Evolutionary conservation across 345 rosid genomes (phyloP).

Genomic region (Lepidium africanum): DNA sequence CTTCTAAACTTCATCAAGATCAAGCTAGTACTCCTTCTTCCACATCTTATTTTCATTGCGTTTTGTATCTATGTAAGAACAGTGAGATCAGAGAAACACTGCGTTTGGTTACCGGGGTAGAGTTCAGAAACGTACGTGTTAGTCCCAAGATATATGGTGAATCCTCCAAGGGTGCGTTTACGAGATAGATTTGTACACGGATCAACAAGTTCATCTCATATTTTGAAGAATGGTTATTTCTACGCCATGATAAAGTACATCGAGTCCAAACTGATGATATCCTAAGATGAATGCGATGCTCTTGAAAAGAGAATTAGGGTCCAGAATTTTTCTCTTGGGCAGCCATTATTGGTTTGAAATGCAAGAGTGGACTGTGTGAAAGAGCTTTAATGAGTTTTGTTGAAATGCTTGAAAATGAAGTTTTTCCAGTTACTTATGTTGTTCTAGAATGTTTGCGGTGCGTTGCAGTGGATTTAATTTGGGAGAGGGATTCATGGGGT

Average conservation of each 20-base stretch:
- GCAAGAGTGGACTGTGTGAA: slow-evolving; percentile 43
- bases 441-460: slow-evolving; percentile 65
- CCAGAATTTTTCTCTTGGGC: slow-evolving; percentile 75
- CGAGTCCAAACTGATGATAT: slow-evolving; percentile 56
- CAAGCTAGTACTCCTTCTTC: neutral
- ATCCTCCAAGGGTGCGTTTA: slow-evolving; percentile 68
- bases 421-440: slow-evolving; percentile 61
- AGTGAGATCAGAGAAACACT: slow-evolving; percentile 54
- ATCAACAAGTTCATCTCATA: slow-evolving; percentile 67
- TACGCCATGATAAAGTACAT: slow-evolving; percentile 50
- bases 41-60: slow-evolving; percentile 37
- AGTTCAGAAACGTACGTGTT: slow-evolving; percentile 20
- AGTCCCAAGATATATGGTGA: slow-evolving; percentile 62
- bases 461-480: slow-evolving; percentile 39
- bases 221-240: slow-evolving; percentile 52
- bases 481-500: slow-evolving; percentile 73
- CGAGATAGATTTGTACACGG: slow-evolving; percentile 42
- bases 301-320: slow-evolving; percentile 35
- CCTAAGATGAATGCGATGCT: slow-evolving; percentile 55
- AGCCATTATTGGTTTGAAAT: slow-evolving; percentile 57
- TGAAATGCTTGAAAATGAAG: slow-evolving; percentile 48
- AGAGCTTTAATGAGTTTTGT: slow-evolving; percentile 47
- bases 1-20: neutral
- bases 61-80: slow-evolving; percentile 47
- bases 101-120: slow-evolving; percentile 46